Evolutionary conservation across 2,329 filamentous ascomycete species (phyloP).

Genomic region (Thermoascus crustaceus): DNA sequence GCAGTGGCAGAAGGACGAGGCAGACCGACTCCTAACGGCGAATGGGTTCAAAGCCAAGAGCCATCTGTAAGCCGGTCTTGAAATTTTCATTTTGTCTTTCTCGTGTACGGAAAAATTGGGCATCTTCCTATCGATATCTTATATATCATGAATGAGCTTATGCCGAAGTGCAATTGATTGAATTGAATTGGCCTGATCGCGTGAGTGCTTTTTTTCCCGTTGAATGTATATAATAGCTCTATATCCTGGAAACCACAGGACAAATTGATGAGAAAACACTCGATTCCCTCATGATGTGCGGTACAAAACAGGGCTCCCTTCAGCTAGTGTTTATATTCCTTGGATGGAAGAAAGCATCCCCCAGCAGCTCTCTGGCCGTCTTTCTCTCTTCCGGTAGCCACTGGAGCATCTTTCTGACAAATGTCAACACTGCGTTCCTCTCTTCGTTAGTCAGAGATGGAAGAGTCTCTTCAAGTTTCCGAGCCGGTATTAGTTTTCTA

Average conservation of each 20-base stretch:
- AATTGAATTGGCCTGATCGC: too few species aligned
- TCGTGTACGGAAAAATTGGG: too few species aligned
- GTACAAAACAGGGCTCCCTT: background rate
- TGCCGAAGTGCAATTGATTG: too few species aligned
- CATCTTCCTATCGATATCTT: background rate
- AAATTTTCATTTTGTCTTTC: background rate
- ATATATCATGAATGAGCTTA: background rate
- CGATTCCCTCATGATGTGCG: too few species aligned
- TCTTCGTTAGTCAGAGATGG: background rate
- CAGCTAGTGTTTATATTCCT: background rate
- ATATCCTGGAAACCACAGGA: background rate
- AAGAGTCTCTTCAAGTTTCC: background rate
- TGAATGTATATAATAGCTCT: too few species aligned
- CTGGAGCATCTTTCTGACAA: background rate
- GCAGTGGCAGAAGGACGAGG: slow-evolving; percentile 33
- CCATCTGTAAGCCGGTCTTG: slow-evolving; percentile 21
- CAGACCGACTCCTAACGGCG: slow-evolving; percentile 28
- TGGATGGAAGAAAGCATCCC: background rate
- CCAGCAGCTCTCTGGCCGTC: background rate
- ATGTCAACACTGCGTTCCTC: background rate
- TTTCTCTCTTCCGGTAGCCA: background rate
- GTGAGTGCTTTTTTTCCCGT: too few species aligned
- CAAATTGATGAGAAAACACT: background rate
- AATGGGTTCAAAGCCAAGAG: slow-evolving; percentile 31
- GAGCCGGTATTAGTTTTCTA: background rate